A percentile compares a stretch with the other conserved stretches of the same genome.
Conservation (phyloP, 2,329 filamentous ascomycete species). For the Calonectria honghensis region DNA sequence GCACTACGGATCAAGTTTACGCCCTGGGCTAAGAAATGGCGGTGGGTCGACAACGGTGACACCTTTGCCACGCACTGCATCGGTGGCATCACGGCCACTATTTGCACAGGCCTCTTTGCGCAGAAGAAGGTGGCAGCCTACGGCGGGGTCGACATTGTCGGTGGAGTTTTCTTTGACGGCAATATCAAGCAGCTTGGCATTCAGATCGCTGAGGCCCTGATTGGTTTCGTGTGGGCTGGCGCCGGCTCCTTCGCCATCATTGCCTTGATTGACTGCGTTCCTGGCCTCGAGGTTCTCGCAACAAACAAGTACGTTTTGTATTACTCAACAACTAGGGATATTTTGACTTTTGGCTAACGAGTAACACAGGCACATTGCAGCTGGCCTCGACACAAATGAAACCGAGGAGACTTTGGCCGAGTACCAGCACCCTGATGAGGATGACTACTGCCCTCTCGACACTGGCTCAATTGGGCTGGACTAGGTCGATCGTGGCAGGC, state of each 20-base stretch:
- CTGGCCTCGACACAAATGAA: slow-evolving; percentile 40
- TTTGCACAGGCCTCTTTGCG: slow-evolving; percentile 44
- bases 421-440: slow-evolving; percentile 42
- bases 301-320: slow-evolving; percentile 40
- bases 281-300: slow-evolving; percentile 44
- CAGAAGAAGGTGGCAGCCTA: slow-evolving; percentile 46
- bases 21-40: slow-evolving; percentile 35
- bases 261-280: slow-evolving; percentile 45
- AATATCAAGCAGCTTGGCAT: slow-evolving; percentile 43
- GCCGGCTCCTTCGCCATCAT: slow-evolving; percentile 41
- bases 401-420: slow-evolving; percentile 43
- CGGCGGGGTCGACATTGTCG: slow-evolving; percentile 41
- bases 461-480: slow-evolving; percentile 36
- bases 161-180: slow-evolving; percentile 45
- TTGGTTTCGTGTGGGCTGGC: slow-evolving; percentile 42
- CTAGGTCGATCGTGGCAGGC: not conserved
- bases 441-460: slow-evolving; percentile 41
- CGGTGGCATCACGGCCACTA: slow-evolving; percentile 42
- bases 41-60: slow-evolving; percentile 46
- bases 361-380: slow-evolving; percentile 33
- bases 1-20: slow-evolving; percentile 46
- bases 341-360: not conserved
- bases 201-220: slow-evolving; percentile 39
- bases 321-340: too few relatives aligned
- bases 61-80: slow-evolving; percentile 47